These are phyloP conservation scores for Polytolypa hystricis DNA, from an alignment of 2,329 filamentous ascomycete genomes.

Conservation along the genomic window DNA sequence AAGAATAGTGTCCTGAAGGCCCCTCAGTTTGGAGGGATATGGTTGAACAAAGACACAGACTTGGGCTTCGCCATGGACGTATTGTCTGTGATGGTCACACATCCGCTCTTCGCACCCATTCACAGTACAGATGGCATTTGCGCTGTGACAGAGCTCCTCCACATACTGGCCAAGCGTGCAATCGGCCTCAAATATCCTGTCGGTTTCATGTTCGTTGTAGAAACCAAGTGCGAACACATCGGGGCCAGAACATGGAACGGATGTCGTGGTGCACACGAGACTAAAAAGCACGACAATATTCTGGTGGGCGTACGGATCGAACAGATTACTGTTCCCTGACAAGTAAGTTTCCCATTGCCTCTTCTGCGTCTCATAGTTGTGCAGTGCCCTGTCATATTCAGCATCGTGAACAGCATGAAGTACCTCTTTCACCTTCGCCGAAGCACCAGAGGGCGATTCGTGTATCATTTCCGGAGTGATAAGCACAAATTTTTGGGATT, in stretches of 20 bases:
- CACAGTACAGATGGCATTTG: constrained; percentile 65
- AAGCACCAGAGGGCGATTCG: constrained; percentile 64
- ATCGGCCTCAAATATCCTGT: constrained; percentile 62
- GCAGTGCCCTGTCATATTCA: constrained; percentile 88
- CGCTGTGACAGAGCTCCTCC: constrained; percentile 71
- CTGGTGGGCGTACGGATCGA: constrained; percentile 90
- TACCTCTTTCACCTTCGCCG: constrained; percentile 82
- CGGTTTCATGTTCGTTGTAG: constrained; percentile 76
- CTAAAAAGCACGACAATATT: constrained; percentile 94
- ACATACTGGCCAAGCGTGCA: constrained; percentile 92
- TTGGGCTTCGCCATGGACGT: constrained; percentile 90
- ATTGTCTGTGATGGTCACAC: constrained; percentile 88
- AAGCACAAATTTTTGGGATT: constrained; percentile 67
- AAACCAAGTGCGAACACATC: constrained; percentile 84
- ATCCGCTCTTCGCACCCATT: constrained; percentile 82
- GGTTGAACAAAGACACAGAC: constrained; percentile 84
- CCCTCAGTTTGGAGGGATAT: constrained; percentile 53
- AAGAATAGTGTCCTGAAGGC: constrained; percentile 63
- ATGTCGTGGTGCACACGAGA: constrained; percentile 83
- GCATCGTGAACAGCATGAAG: constrained; percentile 90
- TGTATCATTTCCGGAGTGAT: constrained; percentile 96
- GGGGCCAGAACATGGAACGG: constrained; percentile 84
- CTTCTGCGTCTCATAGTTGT: constrained; percentile 89
- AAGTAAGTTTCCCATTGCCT: constrained; percentile 95
- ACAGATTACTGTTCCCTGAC: constrained; percentile 75